Evolutionary conservation across 176 grass and related monocot species (phyloP), one percentile per base, ranked within the genome.

Genomic region (Pontederia crassipes): DNA sequence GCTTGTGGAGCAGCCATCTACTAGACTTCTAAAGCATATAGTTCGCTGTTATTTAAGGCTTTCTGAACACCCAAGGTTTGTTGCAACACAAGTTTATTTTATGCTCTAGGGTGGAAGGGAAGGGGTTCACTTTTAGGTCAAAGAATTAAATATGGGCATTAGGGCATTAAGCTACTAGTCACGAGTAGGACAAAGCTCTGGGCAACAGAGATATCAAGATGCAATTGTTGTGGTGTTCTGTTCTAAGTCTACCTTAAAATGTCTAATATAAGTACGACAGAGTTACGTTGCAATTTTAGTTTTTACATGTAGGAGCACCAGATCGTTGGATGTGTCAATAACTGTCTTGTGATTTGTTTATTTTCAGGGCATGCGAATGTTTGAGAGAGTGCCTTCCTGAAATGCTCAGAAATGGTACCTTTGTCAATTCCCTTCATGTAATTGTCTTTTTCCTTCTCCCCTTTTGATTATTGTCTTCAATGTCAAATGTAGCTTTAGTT

Each of bases 21-120:
- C 27, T 14, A 68, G 66, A 45, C 32, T 68, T 11, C 10, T 55
- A 29, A 68, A 68, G 50, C 66, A 68, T 55, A 68, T 68, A 68
- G 55, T 68, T 45, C 52, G 66, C 45, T 68, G 66, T 55, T 68
- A 68, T 17, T 32, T 55, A 45, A 45, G 66, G 52, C 52, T 68
- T 54, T 68, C 66, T 18, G 66, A 68, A 50, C 51, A 68, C 29
- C 51, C 8, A 17, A 68, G 51, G 66, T 68, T 45, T 24, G 50
- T 28, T 20, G 57, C 5, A 27, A 12, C 13, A 15, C 29, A 11
- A 28, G 12, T 17, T 17, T 49, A 11, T 49, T 26, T 18, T 13
- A 24, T 10, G 15, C 52, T 40, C 3, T 28, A 66, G 48, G 17
- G 18, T 4, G 10, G n/a, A 18, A 65, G 49, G 49, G 8, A 28